Conservation (phyloP, 148 eudicot genomes). For the Rhododendron henanense region DNA sequence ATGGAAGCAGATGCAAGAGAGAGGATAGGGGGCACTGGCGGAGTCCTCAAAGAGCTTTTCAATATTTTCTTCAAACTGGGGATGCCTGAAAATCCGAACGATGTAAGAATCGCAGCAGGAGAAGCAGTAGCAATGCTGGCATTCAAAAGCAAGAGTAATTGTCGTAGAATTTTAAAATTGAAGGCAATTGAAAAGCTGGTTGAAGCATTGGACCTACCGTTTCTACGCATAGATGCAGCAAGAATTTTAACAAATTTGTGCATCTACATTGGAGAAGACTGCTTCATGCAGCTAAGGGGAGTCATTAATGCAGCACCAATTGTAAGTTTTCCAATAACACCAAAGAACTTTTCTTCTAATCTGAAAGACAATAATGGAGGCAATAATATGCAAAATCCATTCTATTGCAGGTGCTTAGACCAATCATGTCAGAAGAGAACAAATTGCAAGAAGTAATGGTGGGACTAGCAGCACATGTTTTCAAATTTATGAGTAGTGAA, state of each 20-base stretch:
- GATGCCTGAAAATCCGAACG: slow-evolving; percentile 22
- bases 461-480: slow-evolving; percentile 68
- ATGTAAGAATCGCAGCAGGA: slow-evolving; percentile 64
- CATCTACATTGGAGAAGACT: slow-evolving; percentile 48
- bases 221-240: slow-evolving; percentile 58
- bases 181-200: slow-evolving; percentile 42
- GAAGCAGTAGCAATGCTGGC: slow-evolving; percentile 87
- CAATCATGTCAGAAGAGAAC: slow-evolving; percentile 53
- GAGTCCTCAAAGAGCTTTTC: slow-evolving; percentile 63
- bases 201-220: slow-evolving; percentile 43
- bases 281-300: slow-evolving; percentile 43
- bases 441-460: too few species aligned
- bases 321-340: slow-evolving; percentile 36
- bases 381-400: neutral
- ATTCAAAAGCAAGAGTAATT: slow-evolving; percentile 57
- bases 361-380: neutral
- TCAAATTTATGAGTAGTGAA: slow-evolving; percentile 46
- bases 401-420: slow-evolving; percentile 59
- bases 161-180: slow-evolving; percentile 42
- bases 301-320: slow-evolving; percentile 51
- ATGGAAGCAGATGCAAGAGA: too few species aligned
- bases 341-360: neutral
- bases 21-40: too few species aligned
- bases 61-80: slow-evolving; percentile 53
- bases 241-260: slow-evolving; percentile 68